Evolutionary conservation across 371 early-diverging fungal genomes (phyloP).

Genomic region (Massospora cicadina): DNA sequence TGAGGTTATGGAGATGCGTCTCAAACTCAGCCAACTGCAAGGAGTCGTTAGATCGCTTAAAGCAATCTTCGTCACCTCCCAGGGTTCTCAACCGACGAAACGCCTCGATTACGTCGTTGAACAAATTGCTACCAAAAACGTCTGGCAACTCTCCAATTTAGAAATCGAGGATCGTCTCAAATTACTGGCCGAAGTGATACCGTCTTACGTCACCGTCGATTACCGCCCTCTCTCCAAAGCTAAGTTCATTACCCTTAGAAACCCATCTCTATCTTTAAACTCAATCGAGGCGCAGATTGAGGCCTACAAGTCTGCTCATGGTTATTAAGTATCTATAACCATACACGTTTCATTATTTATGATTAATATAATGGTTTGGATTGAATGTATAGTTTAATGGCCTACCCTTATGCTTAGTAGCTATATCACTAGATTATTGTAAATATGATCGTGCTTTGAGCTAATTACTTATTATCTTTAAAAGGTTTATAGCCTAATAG

Average conservation of each 20-base stretch:
- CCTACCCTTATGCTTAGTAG: no score
- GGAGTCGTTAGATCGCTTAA: background rate
- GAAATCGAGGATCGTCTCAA: background rate
- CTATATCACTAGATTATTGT: no score
- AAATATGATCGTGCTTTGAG: no score
- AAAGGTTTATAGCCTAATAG: no score
- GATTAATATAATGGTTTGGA: no score
- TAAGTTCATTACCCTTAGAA: background rate
- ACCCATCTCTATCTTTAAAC: background rate
- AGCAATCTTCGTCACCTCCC: background rate
- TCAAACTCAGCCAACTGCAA: background rate
- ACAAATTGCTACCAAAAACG: background rate
- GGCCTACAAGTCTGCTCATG: background rate
- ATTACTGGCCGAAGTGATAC: background rate
- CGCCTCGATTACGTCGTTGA: background rate
- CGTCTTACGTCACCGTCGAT: background rate
- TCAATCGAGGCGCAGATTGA: background rate
- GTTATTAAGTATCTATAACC: no score
- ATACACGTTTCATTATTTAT: no score
- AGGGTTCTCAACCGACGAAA: background rate
- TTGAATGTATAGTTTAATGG: no score
- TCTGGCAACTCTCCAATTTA: background rate
- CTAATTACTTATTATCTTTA: no score
- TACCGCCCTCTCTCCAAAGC: background rate
- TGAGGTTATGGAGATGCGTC: background rate